phyloP scores from a whole-genome alignment of 306 rosid species.

The Fagus sylvatica region DNA sequence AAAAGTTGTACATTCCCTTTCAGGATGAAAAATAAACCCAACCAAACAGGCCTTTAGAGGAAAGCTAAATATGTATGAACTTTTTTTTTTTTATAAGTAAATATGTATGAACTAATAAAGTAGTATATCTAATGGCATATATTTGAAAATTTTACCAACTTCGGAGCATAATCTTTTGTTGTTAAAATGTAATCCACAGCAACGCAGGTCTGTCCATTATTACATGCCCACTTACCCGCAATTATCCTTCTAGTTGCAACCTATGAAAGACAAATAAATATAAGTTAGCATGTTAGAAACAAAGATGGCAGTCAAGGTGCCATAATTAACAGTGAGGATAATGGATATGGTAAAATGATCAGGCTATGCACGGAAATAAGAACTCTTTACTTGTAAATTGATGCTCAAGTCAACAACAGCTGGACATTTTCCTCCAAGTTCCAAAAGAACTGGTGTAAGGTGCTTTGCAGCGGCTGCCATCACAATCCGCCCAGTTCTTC shows the following conservation, averaged over 20 bases:
- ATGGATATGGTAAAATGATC: neutral
- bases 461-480: constrained; percentile 98
- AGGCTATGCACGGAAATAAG: neutral
- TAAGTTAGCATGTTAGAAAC: constrained; percentile 19
- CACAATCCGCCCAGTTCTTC: constrained; percentile 78
- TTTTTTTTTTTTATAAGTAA: neutral
- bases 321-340: neutral
- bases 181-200: constrained; percentile 82
- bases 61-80: constrained; percentile 17
- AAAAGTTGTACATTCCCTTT: no score
- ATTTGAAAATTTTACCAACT: constrained; percentile 56
- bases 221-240: constrained; percentile 92
- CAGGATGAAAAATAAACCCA: no score
- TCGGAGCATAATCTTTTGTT: constrained; percentile 80
- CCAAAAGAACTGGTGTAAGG: constrained; percentile 95
- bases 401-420: constrained; percentile 75
- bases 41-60: neutral
- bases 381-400: constrained; percentile 56
- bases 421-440: constrained; percentile 98
- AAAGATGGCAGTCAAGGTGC: constrained; percentile 4
- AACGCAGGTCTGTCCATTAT: constrained; percentile 94
- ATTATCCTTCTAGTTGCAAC: constrained; percentile 79
- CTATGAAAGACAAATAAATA: constrained; percentile 41
- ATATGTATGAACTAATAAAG: constrained; percentile 5
- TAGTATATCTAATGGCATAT: constrained; percentile 17